Percentiles rank a stretch among this genome's conserved stretches.
Evolutionary conservation across 768 basidiomycete species (phyloP).

Genomic region (Mycena pura): DNA sequence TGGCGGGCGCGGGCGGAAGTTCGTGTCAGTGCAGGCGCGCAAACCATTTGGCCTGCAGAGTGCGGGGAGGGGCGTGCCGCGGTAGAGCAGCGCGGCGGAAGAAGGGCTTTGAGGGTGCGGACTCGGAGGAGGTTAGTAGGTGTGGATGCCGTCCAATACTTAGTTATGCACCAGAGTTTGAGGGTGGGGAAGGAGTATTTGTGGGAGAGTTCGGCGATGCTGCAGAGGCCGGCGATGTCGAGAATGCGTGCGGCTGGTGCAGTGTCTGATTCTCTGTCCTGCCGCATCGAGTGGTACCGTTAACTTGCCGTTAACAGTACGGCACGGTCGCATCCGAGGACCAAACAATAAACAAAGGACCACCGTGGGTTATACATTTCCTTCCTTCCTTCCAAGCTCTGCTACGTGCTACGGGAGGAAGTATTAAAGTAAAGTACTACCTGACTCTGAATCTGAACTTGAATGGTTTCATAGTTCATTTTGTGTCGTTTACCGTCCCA

Average conservation of each 20-base stretch:
- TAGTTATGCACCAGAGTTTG: constrained; percentile 45
- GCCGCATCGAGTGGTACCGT: no score
- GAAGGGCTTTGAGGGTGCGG: constrained; percentile 36
- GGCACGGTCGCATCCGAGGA: no score
- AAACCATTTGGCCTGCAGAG: constrained; percentile 41
- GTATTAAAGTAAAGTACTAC: no score
- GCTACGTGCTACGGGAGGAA: no score
- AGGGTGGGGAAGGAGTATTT: constrained; percentile 46
- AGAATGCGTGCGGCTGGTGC: constrained; percentile 32
- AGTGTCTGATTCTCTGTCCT: no score
- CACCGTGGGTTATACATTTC: no score
- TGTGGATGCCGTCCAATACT: constrained; percentile 37
- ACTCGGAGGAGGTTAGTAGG: constrained; percentile 36
- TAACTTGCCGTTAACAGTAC: no score
- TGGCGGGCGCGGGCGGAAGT: constrained; percentile 37
- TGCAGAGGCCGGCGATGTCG: constrained; percentile 43
- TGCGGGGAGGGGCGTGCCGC: constrained; percentile 31
- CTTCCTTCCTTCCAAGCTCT: no score
- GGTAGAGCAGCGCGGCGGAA: constrained; percentile 41
- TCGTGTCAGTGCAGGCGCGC: constrained; percentile 38
- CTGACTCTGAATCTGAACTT: no score
- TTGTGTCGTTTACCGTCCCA: no score
- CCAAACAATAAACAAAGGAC: no score
- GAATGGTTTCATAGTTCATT: no score
- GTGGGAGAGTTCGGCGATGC: constrained; percentile 48